Evolutionary conservation across 441 rosid genomes (phyloP).

Genomic region (Eruca vesicaria): DNA sequence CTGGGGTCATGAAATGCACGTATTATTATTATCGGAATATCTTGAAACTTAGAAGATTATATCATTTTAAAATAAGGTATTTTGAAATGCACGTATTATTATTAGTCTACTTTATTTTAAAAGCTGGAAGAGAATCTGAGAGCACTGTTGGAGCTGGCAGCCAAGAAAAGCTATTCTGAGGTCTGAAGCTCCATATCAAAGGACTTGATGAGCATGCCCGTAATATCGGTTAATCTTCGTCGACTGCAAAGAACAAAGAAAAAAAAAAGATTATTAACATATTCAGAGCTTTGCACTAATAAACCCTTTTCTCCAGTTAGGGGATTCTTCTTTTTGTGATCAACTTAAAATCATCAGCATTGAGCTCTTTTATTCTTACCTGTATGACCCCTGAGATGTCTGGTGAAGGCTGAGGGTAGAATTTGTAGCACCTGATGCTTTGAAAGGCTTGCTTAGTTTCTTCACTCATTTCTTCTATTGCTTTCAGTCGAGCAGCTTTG

Average conservation of each 20-base stretch:
- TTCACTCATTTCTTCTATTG: conserved; percentile 68
- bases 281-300: neutral
- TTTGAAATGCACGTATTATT: no score
- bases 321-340: neutral
- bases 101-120: neutral
- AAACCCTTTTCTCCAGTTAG: no score
- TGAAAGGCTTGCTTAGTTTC: conserved; percentile 57
- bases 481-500: conserved; percentile 4
- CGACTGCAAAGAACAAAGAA: neutral
- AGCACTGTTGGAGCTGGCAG: neutral
- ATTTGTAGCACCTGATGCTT: conserved; percentile 73
- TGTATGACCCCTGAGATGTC: conserved; percentile 56
- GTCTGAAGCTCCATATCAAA: neutral
- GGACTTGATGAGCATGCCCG: neutral
- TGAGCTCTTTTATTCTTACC: conserved; percentile 15
- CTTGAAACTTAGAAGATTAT: neutral
- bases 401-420: conserved; percentile 69
- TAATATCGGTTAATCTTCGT: neutral
- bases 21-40: neutral
- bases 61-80: neutral
- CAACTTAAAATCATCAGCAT: neutral
- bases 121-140: neutral
- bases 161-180: neutral
- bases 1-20: neutral
- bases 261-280: neutral